phyloP scores from a whole-genome alignment of 2,329 filamentous ascomycete genomes.

The Aspergillus awamori region DNA sequence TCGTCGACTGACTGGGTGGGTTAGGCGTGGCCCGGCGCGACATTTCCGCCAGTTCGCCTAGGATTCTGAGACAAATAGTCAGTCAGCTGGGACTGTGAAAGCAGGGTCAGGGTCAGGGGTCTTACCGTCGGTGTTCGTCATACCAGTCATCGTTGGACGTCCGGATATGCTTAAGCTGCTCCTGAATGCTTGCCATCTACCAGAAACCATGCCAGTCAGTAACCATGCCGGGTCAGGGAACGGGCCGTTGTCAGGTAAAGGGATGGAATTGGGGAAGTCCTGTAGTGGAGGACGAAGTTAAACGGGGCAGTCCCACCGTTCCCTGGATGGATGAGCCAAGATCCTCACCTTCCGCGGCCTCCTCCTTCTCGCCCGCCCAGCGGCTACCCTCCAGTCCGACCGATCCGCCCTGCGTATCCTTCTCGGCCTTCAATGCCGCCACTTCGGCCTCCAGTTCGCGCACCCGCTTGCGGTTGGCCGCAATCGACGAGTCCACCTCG shows the following conservation, averaged over 20 bases:
- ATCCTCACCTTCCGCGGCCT: conserved; percentile 50
- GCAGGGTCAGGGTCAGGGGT: neutral
- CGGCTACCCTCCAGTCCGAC: conserved; percentile 44
- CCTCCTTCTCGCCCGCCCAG: conserved; percentile 43
- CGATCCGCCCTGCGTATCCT: conserved; percentile 32
- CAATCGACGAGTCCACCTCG: conserved; percentile 41
- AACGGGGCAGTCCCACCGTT: conserved; percentile 51
- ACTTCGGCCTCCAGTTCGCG: conserved; percentile 46
- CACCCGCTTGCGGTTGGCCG: conserved; percentile 39
- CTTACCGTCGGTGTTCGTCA: conserved; percentile 47
- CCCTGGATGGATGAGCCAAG: conserved; percentile 52
- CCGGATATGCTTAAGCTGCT: conserved; percentile 51
- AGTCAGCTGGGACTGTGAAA: neutral
- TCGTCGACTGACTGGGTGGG: conserved; percentile 32
- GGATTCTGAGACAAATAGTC: conserved; percentile 32
- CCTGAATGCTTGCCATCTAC: conserved; percentile 52
- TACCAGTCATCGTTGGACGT: conserved; percentile 49
- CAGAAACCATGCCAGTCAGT: conserved; percentile 23
- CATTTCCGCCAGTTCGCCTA: conserved; percentile 42
- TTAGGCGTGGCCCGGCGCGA: conserved; percentile 36
- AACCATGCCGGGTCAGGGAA: conserved; percentile 20
- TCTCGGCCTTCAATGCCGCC: conserved; percentile 38
- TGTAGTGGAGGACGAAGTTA: conserved; percentile 13
- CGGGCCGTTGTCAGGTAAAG: conserved; percentile 32
- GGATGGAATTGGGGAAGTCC: conserved; percentile 34